Conservation (phyloP, 176 grass and related monocot genomes). For the Calamus simplicifolius region DNA sequence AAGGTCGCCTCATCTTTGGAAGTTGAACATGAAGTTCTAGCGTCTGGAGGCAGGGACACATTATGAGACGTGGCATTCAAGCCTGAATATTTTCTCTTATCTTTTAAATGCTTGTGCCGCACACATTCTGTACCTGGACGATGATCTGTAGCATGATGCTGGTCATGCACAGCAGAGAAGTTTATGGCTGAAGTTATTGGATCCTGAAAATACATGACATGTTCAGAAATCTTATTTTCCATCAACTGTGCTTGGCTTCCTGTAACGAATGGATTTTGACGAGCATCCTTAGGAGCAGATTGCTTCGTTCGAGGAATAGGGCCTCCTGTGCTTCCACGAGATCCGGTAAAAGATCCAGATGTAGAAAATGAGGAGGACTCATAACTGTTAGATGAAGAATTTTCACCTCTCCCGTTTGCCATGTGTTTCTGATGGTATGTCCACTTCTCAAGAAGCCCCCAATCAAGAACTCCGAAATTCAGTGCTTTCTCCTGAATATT, state of each 20-base stretch:
- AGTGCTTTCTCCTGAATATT: conserved; percentile 69
- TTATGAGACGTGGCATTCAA: conserved; percentile 1
- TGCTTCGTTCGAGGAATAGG: conserved; percentile 44
- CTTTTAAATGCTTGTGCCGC: not conserved
- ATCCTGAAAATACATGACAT: conserved; percentile 26
- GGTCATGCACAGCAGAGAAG: conserved; percentile 30
- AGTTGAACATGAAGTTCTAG: conserved; percentile 5
- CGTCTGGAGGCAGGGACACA: conserved; percentile 11
- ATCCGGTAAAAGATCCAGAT: not conserved
- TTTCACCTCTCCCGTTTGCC: not conserved
- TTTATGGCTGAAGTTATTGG: conserved; percentile 32
- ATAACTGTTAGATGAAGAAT: no score
- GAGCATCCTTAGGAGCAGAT: conserved; percentile 26
- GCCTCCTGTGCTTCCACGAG: conserved; percentile 43
- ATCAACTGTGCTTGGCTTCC: conserved; percentile 13
- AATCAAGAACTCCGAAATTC: conserved; percentile 90
- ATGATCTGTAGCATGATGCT: conserved; percentile 20
- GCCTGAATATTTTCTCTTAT: no score
- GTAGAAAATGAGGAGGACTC: no score
- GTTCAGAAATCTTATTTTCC: conserved; percentile 17
- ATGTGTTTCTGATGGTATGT: conserved; percentile 55
- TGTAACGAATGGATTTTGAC: conserved; percentile 24
- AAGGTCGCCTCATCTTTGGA: conserved; percentile 5
- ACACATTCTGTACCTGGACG: conserved; percentile 4
- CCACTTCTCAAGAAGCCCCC: conserved; percentile 78